Conservation (phyloP, 441 rosid species). For the Adansonia madagascariensis region DNA sequence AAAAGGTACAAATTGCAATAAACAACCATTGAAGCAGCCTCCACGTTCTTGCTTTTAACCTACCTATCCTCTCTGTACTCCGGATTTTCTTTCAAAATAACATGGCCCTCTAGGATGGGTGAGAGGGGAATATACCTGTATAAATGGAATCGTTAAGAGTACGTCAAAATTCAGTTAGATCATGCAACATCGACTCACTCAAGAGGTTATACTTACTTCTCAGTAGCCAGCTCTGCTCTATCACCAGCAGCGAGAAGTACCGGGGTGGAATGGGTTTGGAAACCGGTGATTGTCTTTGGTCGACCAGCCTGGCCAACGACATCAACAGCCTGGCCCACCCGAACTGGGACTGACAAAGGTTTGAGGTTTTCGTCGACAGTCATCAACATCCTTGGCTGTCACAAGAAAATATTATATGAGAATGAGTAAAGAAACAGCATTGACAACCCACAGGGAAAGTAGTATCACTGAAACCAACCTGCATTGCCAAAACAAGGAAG, state of each 20-base stretch:
- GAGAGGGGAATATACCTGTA: constrained; percentile 87
- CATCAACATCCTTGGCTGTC: constrained; percentile 93
- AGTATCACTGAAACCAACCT: constrained; percentile 51
- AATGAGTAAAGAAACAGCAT: not conserved
- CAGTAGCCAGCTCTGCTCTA: constrained; percentile 93
- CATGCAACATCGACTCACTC: not conserved
- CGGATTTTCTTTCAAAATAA: constrained; percentile 81
- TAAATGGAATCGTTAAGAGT: constrained; percentile 21
- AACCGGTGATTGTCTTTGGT: constrained; percentile 92
- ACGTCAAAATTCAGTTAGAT: not conserved
- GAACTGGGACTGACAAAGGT: constrained; percentile 81
- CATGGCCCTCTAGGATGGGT: constrained; percentile 88
- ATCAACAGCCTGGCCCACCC: constrained; percentile 97
- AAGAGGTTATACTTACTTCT: constrained; percentile 56
- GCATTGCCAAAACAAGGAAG: constrained; percentile 94
- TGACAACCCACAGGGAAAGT: not conserved
- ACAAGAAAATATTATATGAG: not conserved
- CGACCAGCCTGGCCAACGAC: constrained; percentile 98
- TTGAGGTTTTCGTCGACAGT: constrained; percentile 82
- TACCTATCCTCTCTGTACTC: constrained; percentile 65
- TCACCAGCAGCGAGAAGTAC: constrained; percentile 97
- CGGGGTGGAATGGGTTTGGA: constrained; percentile 97
- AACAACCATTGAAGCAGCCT: not conserved
- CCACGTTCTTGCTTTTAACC: not conserved
- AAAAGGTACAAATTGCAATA: not conserved